Base-by-base conservation (phyloP, 129 eudicot genomes). In the Artemisia annua region DNA sequence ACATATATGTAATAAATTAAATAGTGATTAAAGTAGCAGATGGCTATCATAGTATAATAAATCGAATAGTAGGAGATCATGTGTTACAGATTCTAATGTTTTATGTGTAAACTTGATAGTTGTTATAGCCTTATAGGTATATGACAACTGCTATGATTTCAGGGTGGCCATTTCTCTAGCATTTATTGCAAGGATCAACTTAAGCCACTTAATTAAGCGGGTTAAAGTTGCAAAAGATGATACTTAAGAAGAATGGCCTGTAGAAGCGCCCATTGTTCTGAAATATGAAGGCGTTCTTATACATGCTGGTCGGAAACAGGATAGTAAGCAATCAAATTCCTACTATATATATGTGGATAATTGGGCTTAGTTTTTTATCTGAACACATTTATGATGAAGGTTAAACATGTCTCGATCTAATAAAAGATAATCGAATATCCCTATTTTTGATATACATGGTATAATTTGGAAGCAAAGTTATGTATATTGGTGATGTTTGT, bases 111-210 rank as follows among this genome's bases (percentile, higher is more conserved):
- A 22, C 24, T 22, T 22, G 24, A 22, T 22, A 22, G n/a, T n/a
- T n/a, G 1, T 22, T 22, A 22, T 22, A 22, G 24, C 24, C 24
- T 22, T 22, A 22, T 22, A 22, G 24, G 24, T 22, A 22, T 22
- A 0, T 22, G 24, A 22, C 24, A 22, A 22, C 24, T 22, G 24
- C 24, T 22, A 22, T 19, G 24, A 32, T 11, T 83, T 14, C 83
- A 92, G 98, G 98, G 96, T 43, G 98, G 98, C 15, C 98, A 92
- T 84, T 92, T 92, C 81, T 92, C 98, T 67, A 96, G 96, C 52
- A 92, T 92, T 51, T 92, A 92, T 62, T 79, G 98, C 57, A 92
- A 92, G 82, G 98, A 89, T 60, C 98, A 92, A 67, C 74, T 92
- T 54, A 92, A 92, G 79, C 98, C 96, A 51, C 87, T n/a, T n/a